Evolutionary conservation across 805 yeast genomes (phyloP).

Genomic region (Candida saitoana): DNA sequence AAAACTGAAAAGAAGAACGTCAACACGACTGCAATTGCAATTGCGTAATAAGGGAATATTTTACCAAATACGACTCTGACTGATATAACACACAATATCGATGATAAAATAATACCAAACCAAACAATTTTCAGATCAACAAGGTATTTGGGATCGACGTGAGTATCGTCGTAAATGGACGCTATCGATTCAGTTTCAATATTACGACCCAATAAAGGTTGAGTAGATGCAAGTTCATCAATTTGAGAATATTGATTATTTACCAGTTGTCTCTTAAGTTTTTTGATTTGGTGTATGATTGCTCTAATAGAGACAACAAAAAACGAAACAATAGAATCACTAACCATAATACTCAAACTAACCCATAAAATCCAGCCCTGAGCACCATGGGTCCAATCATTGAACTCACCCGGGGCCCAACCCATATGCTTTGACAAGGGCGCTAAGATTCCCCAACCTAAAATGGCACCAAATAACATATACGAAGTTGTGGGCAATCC

Average conservation of each 20-base stretch:
- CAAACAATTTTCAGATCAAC: constrained; percentile 48
- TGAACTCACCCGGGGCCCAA: constrained; percentile 89
- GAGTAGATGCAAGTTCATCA: not conserved
- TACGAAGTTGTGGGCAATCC: constrained; percentile 87
- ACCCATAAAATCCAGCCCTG: constrained; percentile 99
- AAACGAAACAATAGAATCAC: constrained; percentile 83
- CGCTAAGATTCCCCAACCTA: constrained; percentile 92
- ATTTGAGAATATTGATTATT: not conserved
- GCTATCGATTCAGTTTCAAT: not conserved
- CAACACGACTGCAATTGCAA: constrained; percentile 61
- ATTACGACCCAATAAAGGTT: not conserved
- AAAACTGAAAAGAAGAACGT: constrained; percentile 78
- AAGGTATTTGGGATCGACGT: constrained; percentile 41
- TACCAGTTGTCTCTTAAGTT: not conserved
- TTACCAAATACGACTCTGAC: constrained; percentile 67
- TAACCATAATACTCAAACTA: constrained; percentile 87
- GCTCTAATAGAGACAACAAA: constrained; percentile 54
- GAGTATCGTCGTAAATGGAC: constrained; percentile 4
- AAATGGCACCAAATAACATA: constrained; percentile 82
- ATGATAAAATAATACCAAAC: constrained; percentile 61
- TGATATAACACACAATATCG: constrained; percentile 61
- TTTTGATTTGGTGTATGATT: constrained; percentile 8
- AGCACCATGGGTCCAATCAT: constrained; percentile 90
- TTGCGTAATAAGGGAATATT: constrained; percentile 67
- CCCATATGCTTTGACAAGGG: constrained; percentile 65